These are phyloP conservation scores for Cutaneotrichosporon curvatum DNA, from an alignment of 1,284 basidiomycete species.

Conservation along the genomic window DNA sequence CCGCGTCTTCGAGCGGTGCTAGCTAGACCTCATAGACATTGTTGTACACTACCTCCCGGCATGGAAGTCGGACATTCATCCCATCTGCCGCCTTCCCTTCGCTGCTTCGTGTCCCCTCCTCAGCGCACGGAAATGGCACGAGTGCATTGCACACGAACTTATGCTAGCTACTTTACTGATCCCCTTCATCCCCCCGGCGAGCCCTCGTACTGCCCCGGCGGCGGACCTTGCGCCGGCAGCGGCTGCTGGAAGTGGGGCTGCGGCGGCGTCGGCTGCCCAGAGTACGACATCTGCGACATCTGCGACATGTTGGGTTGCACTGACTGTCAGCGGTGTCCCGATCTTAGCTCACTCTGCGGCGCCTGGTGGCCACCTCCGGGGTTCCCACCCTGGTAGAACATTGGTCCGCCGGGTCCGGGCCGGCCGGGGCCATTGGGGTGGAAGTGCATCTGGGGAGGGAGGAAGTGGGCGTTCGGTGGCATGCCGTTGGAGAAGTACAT, in stretches of 20 bases:
- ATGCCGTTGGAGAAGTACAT: conserved; percentile 16
- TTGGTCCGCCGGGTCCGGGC: conserved; percentile 24
- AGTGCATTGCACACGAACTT: too few relatives aligned
- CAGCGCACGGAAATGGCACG: too few relatives aligned
- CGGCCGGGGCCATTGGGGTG: conserved; percentile 20
- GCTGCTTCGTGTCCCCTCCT: too few relatives aligned
- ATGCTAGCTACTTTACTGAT: background rate
- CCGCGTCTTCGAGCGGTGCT: conserved; percentile 84
- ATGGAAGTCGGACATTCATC: too few relatives aligned
- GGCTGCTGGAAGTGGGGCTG: conserved; percentile 22
- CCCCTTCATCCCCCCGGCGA: conserved; percentile 5
- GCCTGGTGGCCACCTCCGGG: conserved; percentile 31
- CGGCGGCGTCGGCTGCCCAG: conserved; percentile 16
- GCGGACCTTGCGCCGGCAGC: conserved; percentile 8
- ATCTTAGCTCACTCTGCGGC: conserved; percentile 29
- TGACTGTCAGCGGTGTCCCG: background rate
- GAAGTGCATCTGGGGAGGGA: conserved; percentile 38
- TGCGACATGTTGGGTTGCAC: conserved; percentile 18
- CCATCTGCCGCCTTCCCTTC: too few relatives aligned
- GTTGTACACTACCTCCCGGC: too few relatives aligned
- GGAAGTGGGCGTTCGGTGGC: conserved; percentile 31
- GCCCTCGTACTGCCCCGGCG: conserved; percentile 3
- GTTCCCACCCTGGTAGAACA: conserved; percentile 13
- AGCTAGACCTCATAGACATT: too few relatives aligned
- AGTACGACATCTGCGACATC: conserved; percentile 10